Base-by-base conservation (phyloP, 768 basidiomycete species). In the Chalciporus sphaerocephalus region DNA sequence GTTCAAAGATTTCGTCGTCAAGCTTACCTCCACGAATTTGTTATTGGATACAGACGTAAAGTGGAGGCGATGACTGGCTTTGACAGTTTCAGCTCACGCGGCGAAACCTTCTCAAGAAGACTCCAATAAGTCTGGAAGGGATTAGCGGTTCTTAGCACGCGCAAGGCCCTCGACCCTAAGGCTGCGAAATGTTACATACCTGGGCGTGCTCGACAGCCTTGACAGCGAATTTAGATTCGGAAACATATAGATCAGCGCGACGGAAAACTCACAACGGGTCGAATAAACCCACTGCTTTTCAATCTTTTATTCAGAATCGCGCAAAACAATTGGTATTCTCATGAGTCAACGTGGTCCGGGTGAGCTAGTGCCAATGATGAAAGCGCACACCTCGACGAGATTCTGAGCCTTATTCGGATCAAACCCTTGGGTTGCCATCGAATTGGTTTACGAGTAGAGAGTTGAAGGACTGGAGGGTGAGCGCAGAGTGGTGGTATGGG, bases 131-230 rank as follows among this genome's bases (percentile, higher is more conserved):
- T 92, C 89, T 97, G 54, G 18, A 38, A 36, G 32, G 34, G 35
- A 40, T 60, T 43, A 44, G 34, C 32, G 42, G 40, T 41, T 42
- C n/a, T 47, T 18, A 28, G 20, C 50, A 35, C 28, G 36, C 28
- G 36, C 38, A 42, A 18, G 46, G 39, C 27, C 24, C 23, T 27
- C 39, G 28, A 40, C 32, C 37, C 43, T n/a, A 36, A 20, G 24
- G 30, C 20, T 42, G 39, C n/a, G 63, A n/a, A 34, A 39, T 45
- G 79, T 50, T 41, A 90, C n/a, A n/a, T n/a, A n/a, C 92, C 75
- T 95, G 91, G 36, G 94, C 91, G 54, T 98, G 92, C 64, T 99
- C 94, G 41, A 98, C 93, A 11, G 92, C 91, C 65, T 86, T 91
- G 45, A 99, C 95, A 20, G 64, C 64, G 40, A 66, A 66, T 60